Evolutionary conservation across 23 red algal genomes (phyloP).

Genomic region (Pyropia haitanensis): DNA sequence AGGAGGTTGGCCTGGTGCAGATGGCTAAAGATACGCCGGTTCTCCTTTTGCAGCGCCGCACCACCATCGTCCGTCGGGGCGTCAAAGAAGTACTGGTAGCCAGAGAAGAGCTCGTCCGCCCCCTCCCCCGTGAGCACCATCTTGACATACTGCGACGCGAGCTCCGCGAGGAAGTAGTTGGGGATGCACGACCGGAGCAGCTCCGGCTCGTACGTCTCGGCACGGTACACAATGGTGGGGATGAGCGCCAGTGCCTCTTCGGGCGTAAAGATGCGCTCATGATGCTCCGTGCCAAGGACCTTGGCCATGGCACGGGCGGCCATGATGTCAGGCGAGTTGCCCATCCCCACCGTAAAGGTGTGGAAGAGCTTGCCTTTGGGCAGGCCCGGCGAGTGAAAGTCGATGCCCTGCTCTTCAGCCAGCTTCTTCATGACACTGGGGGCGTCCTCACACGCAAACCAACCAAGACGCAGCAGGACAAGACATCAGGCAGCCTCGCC

Average conservation of each 20-base stretch:
- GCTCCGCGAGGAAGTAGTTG: slow-evolving; percentile 26
- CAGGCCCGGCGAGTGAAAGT: no score
- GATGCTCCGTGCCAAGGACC: slow-evolving; percentile 35
- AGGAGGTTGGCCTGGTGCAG: slow-evolving; percentile 25
- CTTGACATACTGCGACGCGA: slow-evolving; percentile 35
- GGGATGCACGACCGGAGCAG: slow-evolving; percentile 33
- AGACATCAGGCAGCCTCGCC: no score
- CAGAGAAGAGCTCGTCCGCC: slow-evolving; percentile 40
- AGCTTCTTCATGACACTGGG: no score
- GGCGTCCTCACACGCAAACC: no score
- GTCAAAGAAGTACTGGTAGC: slow-evolving; percentile 49
- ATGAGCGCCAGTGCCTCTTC: slow-evolving; percentile 12
- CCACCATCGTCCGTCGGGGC: neutral
- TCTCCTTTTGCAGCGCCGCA: slow-evolving; percentile 30
- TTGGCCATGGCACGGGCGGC: slow-evolving; percentile 35
- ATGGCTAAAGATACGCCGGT: slow-evolving; percentile 5
- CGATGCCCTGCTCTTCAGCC: no score
- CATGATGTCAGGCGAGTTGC: slow-evolving; percentile 28
- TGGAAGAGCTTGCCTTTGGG: neutral
- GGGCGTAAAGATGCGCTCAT: slow-evolving; percentile 39
- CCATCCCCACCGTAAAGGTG: slow-evolving; percentile 36
- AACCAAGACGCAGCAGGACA: no score
- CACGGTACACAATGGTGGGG: slow-evolving; percentile 8
- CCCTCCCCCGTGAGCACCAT: slow-evolving; percentile 47
- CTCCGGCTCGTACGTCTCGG: slow-evolving; percentile 29